Evolutionary conservation across 2,329 filamentous ascomycete genomes (phyloP).

Genomic region (Geosmithia putterillii): DNA sequence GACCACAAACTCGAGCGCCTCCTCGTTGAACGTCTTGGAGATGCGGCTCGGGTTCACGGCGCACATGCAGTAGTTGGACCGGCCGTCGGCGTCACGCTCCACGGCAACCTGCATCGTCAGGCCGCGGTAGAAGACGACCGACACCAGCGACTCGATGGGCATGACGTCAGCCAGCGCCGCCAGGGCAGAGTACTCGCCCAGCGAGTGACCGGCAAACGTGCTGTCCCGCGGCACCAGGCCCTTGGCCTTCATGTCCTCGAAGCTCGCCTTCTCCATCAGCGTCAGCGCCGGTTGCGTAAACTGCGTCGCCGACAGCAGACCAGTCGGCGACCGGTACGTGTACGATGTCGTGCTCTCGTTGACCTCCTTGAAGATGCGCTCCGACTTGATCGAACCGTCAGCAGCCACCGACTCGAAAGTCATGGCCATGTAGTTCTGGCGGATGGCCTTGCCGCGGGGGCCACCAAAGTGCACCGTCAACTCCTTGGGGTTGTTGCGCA

Average conservation of each 20-base stretch:
- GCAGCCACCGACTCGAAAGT: conserved; percentile 95
- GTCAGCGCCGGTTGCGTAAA: conserved; percentile 97
- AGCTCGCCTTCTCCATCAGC: conserved; percentile 98
- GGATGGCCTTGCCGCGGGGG: conserved; percentile 90
- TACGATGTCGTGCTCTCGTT: conserved; percentile 87
- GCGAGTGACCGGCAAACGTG: conserved; percentile 94
- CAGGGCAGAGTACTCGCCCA: conserved; percentile 95
- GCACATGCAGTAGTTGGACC: conserved; percentile 99
- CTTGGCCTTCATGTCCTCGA: conserved; percentile 97
- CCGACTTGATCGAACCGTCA: conserved; percentile 89
- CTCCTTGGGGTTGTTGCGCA: conserved; percentile 99
- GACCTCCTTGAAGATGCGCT: conserved; percentile 99
- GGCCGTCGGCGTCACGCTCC: conserved; percentile 82
- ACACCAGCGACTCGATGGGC: conserved; percentile 98
- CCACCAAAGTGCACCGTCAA: conserved; percentile 97
- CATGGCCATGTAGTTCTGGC: conserved; percentile 99
- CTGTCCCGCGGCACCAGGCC: conserved; percentile 91
- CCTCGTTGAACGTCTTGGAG: conserved; percentile 97
- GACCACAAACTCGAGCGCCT: conserved; percentile 91
- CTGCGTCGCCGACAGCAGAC: conserved; percentile 89
- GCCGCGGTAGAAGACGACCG: conserved; percentile 97
- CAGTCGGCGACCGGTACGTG: conserved; percentile 91
- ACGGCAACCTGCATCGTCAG: conserved; percentile 99
- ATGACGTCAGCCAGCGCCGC: conserved; percentile 95
- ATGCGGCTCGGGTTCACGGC: conserved; percentile 97